A percentile compares a stretch with the other conserved stretches of the same genome.
Conservation (phyloP, 805 yeast species). For the Barnettozyma pratensis region DNA sequence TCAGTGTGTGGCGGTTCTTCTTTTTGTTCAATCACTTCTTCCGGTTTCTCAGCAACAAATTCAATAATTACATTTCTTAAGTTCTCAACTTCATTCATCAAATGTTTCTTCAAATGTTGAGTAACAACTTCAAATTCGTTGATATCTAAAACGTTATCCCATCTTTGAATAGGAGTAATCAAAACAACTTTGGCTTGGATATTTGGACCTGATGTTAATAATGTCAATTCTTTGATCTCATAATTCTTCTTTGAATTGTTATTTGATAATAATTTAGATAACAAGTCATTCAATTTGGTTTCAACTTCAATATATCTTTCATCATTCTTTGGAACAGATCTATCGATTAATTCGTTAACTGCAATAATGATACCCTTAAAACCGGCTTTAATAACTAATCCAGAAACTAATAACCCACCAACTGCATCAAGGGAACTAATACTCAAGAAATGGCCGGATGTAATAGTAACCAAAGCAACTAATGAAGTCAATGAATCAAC, state of each 20-base stretch:
- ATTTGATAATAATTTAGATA: conserved; percentile 33
- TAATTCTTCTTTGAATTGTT: conserved; percentile 37
- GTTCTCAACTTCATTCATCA: conserved; percentile 36
- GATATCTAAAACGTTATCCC: conserved; percentile 38
- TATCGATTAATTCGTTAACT: conserved; percentile 72
- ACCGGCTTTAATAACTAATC: conserved; percentile 80
- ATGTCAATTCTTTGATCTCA: conserved; percentile 36
- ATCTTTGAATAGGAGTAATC: conserved; percentile 39
- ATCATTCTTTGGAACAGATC: conserved; percentile 49
- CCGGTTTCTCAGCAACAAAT: conserved; percentile 32
- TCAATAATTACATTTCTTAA: conserved; percentile 39
- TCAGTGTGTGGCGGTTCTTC: conserved; percentile 6
- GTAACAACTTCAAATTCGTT: conserved; percentile 38
- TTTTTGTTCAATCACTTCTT: conserved; percentile 16
- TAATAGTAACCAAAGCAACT: conserved; percentile 84
- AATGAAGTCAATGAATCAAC: conserved; percentile 89
- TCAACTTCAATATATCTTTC: conserved; percentile 42
- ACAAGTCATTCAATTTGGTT: conserved; percentile 31
- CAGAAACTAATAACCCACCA: conserved; percentile 86
- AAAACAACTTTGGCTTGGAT: conserved; percentile 31
- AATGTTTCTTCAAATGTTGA: conserved; percentile 29
- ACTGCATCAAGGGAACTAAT: conserved; percentile 85
- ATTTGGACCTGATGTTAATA: conserved; percentile 57
- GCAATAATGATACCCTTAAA: conserved; percentile 66
- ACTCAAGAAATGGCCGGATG: conserved; percentile 74